Percentiles rank a stretch among this genome's conserved stretches.
Evolutionary conservation across 2,329 filamentous ascomycete species (phyloP).

Genomic region (Magnaporthiopsis rhizophila): DNA sequence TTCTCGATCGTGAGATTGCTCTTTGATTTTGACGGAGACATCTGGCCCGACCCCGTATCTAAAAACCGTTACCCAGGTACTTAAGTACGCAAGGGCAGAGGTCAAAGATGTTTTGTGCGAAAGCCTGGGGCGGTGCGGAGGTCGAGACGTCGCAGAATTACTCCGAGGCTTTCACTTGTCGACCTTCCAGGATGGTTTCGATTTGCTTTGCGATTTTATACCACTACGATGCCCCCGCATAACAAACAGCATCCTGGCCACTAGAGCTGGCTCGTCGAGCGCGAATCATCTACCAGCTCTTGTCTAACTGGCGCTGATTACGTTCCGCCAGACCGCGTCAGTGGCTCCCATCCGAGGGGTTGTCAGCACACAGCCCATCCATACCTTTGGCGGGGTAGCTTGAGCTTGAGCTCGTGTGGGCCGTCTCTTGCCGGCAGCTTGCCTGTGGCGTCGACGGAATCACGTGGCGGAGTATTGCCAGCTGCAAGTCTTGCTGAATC

Average conservation of each 20-base stretch:
- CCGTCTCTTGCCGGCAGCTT: neutral
- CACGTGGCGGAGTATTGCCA: neutral
- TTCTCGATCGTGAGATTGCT: slow-evolving; percentile 7
- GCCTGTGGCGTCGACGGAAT: neutral
- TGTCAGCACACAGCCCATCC: neutral
- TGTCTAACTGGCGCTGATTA: neutral
- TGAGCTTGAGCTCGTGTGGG: neutral
- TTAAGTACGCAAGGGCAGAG: neutral
- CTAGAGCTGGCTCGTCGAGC: neutral
- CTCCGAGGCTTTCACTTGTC: neutral
- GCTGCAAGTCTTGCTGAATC: neutral
- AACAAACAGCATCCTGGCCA: neutral
- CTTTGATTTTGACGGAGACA: slow-evolving; percentile 2
- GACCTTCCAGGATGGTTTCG: neutral
- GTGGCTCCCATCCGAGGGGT: neutral
- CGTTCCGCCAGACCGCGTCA: neutral
- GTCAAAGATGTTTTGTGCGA: too few relatives aligned
- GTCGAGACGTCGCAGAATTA: neutral
- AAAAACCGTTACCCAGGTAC: neutral
- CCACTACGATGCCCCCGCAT: neutral
- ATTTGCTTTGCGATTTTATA: neutral
- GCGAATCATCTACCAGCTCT: neutral
- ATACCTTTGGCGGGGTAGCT: neutral
- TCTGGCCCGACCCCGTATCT: neutral
- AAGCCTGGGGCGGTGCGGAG: too few relatives aligned